Evolutionary conservation across 2,329 filamentous ascomycete species (phyloP).

Genomic region (Celoporthe dispersa): DNA sequence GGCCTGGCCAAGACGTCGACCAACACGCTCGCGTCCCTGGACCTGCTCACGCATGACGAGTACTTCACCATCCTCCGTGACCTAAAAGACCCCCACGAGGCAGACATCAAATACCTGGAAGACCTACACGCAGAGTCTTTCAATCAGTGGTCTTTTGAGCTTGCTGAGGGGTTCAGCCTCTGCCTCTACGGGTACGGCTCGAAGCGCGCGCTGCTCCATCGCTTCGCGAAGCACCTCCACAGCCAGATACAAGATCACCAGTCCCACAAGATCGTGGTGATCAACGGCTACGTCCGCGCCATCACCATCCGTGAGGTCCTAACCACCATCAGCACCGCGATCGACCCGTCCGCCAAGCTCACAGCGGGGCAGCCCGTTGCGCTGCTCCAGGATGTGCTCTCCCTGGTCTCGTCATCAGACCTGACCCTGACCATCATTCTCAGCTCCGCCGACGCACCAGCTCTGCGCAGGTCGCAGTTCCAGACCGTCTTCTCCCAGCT

Average conservation of each 20-base stretch:
- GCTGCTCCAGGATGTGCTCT: slow-evolving; percentile 69
- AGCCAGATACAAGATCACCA: slow-evolving; percentile 43
- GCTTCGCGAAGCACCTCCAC: slow-evolving; percentile 75
- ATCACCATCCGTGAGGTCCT: slow-evolving; percentile 72
- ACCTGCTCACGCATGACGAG: slow-evolving; percentile 86
- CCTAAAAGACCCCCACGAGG: slow-evolving; percentile 69
- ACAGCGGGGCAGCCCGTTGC: slow-evolving; percentile 67
- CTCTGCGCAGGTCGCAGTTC: slow-evolving; percentile 71
- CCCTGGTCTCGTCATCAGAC: slow-evolving; percentile 58
- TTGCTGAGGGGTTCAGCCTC: slow-evolving; percentile 83
- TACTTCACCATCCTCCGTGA: slow-evolving; percentile 75
- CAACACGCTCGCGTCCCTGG: slow-evolving; percentile 76
- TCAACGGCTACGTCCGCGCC: slow-evolving; percentile 81
- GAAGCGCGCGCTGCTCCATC: slow-evolving; percentile 75
- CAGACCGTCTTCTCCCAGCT: slow-evolving; percentile 79
- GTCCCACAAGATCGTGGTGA: slow-evolving; percentile 71
- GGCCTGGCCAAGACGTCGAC: slow-evolving; percentile 83
- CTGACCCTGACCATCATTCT: slow-evolving; percentile 70
- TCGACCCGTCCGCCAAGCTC: slow-evolving; percentile 55
- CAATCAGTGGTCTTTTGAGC: slow-evolving; percentile 90
- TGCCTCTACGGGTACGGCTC: slow-evolving; percentile 94
- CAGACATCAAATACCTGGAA: slow-evolving; percentile 73
- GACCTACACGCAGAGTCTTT: slow-evolving; percentile 81
- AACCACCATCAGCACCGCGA: slow-evolving; percentile 67
- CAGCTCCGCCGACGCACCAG: slow-evolving; percentile 82